Evolutionary conservation across 2,329 filamentous ascomycete species (phyloP), one percentile per base, ranked within the genome.

Genomic region (Apiospora marii): DNA sequence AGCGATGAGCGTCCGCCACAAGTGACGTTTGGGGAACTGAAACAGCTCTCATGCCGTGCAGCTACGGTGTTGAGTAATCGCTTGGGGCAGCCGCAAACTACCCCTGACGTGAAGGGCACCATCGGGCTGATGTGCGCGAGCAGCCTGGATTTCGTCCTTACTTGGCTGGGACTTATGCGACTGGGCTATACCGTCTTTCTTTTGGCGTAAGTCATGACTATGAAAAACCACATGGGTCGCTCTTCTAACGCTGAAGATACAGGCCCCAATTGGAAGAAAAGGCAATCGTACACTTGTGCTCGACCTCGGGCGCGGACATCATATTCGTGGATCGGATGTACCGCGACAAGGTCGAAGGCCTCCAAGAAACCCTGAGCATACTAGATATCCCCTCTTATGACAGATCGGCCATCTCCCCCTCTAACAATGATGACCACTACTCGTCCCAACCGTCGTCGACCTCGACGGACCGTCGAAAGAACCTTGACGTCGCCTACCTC

Each of bases 121-220:
- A 34, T 90, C 2, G 90, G 86, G 0, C 77, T 92, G 13, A 78
- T 92, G 0, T 88, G 87, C 72, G 83, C 86, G 0, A 92, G 89
- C 75, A 89, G 86, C 0, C 78, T 86, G 0, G 85, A 88, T 13
- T 91, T 92, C 71, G 81, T 92, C 0, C 84, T 91, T 69, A 85
- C 86, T 0, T 92, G 89, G 89, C 81, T 92, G 2, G 90, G 85
- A 0, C 81, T 92, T 53, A 88, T 91, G 78, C 82, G 85, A 13
- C 76, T 89, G 58, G 90, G 90, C 0, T 83, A 85, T 75, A 83
- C 86, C 0, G 88, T 89, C 2, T 78, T 92, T 22, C 80, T 92
- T 6, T 83, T 92, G 49, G 90, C 90, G 81, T 87, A 77, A 76
- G 83, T 76, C 5, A 37, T 0, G 19, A 37, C 10, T 16, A 27